A percentile compares a stretch with the other conserved stretches of the same genome.
phyloP scores from a whole-genome alignment of 1,284 basidiomycete genomes.

The Trametes sp. region DNA sequence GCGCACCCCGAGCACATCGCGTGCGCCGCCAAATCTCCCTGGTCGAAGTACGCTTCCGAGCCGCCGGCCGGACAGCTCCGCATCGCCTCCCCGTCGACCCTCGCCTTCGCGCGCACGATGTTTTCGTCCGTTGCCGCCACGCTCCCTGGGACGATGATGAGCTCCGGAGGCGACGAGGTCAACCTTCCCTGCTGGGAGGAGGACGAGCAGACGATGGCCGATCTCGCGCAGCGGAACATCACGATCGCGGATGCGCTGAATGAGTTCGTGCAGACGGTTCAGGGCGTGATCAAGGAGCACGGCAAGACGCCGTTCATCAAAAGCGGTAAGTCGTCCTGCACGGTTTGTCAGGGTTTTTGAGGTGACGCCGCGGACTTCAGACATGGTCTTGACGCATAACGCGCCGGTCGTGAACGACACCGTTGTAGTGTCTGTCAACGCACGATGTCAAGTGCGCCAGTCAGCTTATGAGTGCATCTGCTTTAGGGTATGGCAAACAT shows the following conservation, averaged over 20 bases:
- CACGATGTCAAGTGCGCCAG: neutral
- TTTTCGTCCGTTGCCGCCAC: conserved; percentile 51
- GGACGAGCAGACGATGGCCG: conserved; percentile 62
- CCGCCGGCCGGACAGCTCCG: conserved; percentile 85
- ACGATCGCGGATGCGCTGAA: conserved; percentile 70
- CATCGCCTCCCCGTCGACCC: conserved; percentile 57
- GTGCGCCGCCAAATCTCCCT: conserved; percentile 68
- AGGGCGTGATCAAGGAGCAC: conserved; percentile 48
- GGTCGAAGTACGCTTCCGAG: conserved; percentile 70
- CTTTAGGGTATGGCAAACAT: conserved; percentile 67
- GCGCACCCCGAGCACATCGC: conserved; percentile 78
- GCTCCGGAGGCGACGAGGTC: conserved; percentile 86
- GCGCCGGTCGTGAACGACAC: conserved; percentile 71
- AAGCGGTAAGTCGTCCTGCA: conserved; percentile 49
- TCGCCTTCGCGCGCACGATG: conserved; percentile 52
- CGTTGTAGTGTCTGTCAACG: conserved; percentile 72
- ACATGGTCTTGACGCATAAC: conserved; percentile 74
- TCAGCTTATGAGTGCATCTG: neutral
- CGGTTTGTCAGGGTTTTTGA: no score
- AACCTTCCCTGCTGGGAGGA: conserved; percentile 72
- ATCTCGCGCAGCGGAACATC: conserved; percentile 53
- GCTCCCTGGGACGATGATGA: conserved; percentile 69
- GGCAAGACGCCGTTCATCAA: conserved; percentile 71
- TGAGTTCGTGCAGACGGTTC: conserved; percentile 62
- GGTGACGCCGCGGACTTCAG: conserved; percentile 49